Evolutionary conservation across 257 asterid species (phyloP), one percentile per base, ranked within the genome.

Genomic region (Echium plantagineum): DNA sequence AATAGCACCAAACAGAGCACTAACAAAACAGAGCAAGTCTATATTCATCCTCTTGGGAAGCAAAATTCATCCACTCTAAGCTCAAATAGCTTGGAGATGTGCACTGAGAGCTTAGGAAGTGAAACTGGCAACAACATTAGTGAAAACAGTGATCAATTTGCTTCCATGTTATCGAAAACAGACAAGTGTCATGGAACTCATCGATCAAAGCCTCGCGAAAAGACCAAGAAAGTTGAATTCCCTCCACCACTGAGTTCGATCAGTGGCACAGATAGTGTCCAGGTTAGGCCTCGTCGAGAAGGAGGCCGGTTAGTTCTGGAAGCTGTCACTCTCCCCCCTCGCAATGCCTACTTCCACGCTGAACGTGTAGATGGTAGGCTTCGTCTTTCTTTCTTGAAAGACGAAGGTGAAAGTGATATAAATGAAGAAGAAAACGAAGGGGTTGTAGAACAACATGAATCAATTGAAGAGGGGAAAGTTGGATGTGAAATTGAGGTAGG

Each of bases 221-320:
- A 15, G 0, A 2, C 21, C 17, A 76, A 66, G 74, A 82, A 31
- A 16, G 47, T 46, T 26, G 63, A 46, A 35, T 88, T 79, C 52
- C 96, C 96, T 13, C 98, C 95, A 18, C 98, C 94, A 0, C 55
- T 91, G 75, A 82, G 80, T 35, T 75, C 94, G 18, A 78, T 85
- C 20, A 72, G 80, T 19, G 81, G 89, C 2, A 61, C 66, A 15
- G 77, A 72, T 5, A 75, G 90, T 2, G 75, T 85, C 9, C 77
- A 62, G 21, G 75, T 90, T 8, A 69, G 72, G 51, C 72, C 85
- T 46, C 93, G 70, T 35, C 86, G 95, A 0, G 95, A 88, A 47
- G 87, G 76, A 2, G 96, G 95, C 2, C 75, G 96, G 15, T 61
- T 91, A 21, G 82, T 91, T 22, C 72, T 91, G 0, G 74, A 73